Evolutionary conservation across 768 basidiomycete genomes (phyloP).

Genomic region (Hysterangium stoloniferum): DNA sequence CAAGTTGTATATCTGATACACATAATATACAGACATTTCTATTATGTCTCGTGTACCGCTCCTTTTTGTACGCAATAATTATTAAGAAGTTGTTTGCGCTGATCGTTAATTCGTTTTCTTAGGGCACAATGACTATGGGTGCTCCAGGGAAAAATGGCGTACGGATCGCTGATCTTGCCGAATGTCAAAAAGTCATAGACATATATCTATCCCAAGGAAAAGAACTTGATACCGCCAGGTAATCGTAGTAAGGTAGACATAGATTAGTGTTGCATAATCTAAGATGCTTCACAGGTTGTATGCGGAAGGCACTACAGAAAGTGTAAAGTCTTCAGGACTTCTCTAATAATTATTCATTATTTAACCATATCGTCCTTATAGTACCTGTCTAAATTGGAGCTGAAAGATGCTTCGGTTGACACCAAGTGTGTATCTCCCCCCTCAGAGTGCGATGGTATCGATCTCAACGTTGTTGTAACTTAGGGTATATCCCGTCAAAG

Average conservation of each 20-base stretch:
- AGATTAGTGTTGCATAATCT: too few relatives aligned
- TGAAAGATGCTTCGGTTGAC: conserved; percentile 35
- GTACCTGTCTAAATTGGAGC: conserved; percentile 34
- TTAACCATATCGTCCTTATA: conserved; percentile 13
- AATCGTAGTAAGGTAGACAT: conserved; percentile 51
- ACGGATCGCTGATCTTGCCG: conserved; percentile 27
- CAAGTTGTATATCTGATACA: conserved; percentile 6
- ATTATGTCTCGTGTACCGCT: conserved; percentile 31
- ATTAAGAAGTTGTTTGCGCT: background rate
- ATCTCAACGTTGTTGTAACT: background rate
- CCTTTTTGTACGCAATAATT: conserved; percentile 26
- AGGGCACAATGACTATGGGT: conserved; percentile 47
- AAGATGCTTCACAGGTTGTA: too few relatives aligned
- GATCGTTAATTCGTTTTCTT: conserved; percentile 2
- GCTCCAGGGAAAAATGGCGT: conserved; percentile 34
- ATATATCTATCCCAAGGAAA: conserved; percentile 36
- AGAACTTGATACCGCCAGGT: conserved; percentile 44
- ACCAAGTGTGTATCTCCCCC: conserved; percentile 34
- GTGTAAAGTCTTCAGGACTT: too few relatives aligned
- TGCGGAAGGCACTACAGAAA: too few relatives aligned
- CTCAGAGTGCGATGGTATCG: conserved; percentile 1
- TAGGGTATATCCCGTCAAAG: conserved; percentile 34
- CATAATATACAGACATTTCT: background rate
- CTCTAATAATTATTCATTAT: background rate
- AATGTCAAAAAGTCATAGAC: conserved; percentile 39